Conservation (phyloP, 2,329 filamentous ascomycete genomes). For the Aaosphaeria pasadenensis region DNA sequence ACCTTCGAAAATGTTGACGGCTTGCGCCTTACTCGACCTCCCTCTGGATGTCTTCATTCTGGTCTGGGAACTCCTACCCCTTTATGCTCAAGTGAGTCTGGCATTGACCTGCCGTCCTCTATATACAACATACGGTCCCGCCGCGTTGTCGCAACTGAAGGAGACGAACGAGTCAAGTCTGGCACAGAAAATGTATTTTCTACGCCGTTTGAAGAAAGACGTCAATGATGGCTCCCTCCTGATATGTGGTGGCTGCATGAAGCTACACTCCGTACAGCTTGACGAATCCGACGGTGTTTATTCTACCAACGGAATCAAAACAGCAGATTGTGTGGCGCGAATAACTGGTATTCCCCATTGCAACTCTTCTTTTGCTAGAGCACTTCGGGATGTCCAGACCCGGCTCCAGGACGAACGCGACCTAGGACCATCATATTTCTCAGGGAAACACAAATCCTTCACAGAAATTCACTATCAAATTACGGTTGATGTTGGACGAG, state of each 20-base stretch:
- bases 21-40: not conserved
- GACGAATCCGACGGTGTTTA: no score
- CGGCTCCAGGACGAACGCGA: not conserved
- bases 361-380: not conserved
- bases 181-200: not conserved
- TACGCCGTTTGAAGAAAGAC: constrained; percentile 1
- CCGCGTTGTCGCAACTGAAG: not conserved
- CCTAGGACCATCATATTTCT: not conserved
- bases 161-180: not conserved
- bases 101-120: not conserved
- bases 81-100: not conserved
- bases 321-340: no score
- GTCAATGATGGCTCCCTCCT: not conserved
- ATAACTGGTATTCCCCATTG: not conserved
- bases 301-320: no score
- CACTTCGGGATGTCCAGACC: not conserved
- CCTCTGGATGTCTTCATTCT: not conserved
- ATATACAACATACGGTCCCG: not conserved
- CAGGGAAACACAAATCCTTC: not conserved
- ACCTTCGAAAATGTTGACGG: no score
- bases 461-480: not conserved
- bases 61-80: constrained; percentile 1
- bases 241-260: constrained; percentile 2
- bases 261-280: not conserved
- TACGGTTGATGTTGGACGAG: not conserved